Conservation (phyloP, 139 green algal genomes). For the Choricystis sp. region DNA sequence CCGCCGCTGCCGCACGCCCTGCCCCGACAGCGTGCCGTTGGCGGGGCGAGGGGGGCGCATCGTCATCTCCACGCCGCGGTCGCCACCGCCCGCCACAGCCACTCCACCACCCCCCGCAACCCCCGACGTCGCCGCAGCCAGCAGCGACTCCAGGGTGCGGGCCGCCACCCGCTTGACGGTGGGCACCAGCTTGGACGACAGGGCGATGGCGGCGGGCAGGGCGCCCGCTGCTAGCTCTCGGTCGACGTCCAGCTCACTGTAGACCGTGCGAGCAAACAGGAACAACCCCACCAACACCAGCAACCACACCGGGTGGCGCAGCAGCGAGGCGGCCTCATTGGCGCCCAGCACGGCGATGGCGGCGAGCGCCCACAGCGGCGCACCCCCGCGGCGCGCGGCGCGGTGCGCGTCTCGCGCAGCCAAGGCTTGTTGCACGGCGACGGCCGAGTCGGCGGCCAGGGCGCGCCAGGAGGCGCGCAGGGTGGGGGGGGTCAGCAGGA, state of each 20-base stretch:
- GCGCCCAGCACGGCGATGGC: conserved; percentile 82
- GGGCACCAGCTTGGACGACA: conserved; percentile 39
- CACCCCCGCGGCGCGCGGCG: conserved; percentile 37
- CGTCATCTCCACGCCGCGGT: no score
- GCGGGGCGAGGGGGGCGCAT: no score
- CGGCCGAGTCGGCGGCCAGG: conserved; percentile 41
- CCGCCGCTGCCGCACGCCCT: no score
- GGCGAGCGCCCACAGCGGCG: conserved; percentile 68
- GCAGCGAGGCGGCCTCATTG: conserved; percentile 69
- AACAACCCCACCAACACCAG: conserved; percentile 28
- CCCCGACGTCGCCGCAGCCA: neutral
- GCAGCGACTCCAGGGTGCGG: conserved; percentile 1
- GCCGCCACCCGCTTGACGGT: conserved; percentile 9
- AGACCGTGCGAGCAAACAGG: conserved; percentile 28
- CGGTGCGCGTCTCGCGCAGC: conserved; percentile 55
- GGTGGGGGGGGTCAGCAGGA: conserved; percentile 32
- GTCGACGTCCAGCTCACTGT: conserved; percentile 73
- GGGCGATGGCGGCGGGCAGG: conserved; percentile 32
- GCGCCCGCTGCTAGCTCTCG: conserved; percentile 48
- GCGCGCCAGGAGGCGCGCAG: conserved; percentile 47
- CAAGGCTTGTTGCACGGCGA: conserved; percentile 51
- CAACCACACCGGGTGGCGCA: conserved; percentile 64
- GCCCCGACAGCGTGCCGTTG: no score
- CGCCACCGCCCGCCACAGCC: no score
- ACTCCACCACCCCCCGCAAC: no score